A percentile compares a stretch with the other conserved stretches of the same genome.
Conservation (phyloP, 306 rosid genomes). For the Purshia tridentata region DNA sequence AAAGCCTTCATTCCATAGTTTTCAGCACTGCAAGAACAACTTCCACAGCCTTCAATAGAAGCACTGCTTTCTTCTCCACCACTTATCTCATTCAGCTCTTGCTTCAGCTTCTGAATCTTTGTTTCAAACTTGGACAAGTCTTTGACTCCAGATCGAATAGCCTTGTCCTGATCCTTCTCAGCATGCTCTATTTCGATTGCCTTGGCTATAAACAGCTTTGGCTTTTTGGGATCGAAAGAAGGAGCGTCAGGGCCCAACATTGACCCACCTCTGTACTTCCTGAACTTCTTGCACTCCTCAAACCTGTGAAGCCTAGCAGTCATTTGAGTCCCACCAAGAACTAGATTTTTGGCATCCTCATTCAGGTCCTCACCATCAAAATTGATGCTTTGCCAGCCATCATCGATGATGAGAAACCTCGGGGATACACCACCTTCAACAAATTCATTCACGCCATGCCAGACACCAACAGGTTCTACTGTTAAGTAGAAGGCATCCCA, state of each 20-base stretch:
- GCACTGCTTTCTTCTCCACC: constrained; percentile 34
- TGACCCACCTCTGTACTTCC: constrained; percentile 54
- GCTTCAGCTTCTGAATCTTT: constrained; percentile 38
- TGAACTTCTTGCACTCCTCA: constrained; percentile 68
- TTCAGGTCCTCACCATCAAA: constrained; percentile 53
- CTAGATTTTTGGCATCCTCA: constrained; percentile 56
- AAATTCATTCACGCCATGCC: constrained; percentile 64
- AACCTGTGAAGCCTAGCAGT: constrained; percentile 65
- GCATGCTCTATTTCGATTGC: constrained; percentile 61
- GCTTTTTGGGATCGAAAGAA: constrained; percentile 53
- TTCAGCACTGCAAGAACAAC: constrained; percentile 14
- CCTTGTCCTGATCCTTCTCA: constrained; percentile 42
- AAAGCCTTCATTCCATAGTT: constrained; percentile 71
- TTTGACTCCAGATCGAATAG: constrained; percentile 28
- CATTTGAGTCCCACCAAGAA: constrained; percentile 79
- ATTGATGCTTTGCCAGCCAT: constrained; percentile 91
- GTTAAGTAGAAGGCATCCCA: constrained; percentile 88
- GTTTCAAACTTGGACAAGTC: constrained; percentile 36
- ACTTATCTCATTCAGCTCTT: constrained; percentile 55
- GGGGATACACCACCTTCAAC: constrained; percentile 56
- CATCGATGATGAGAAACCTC: constrained; percentile 73
- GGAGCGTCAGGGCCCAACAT: constrained; percentile 55
- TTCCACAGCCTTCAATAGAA: constrained; percentile 19
- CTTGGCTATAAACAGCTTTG: constrained; percentile 48
- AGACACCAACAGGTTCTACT: constrained; percentile 63